A percentile compares a stretch with the other conserved stretches of the same genome.
phyloP scores from a whole-genome alignment of 2,329 filamentous ascomycete species.

The Malbranchea zuffiana region DNA sequence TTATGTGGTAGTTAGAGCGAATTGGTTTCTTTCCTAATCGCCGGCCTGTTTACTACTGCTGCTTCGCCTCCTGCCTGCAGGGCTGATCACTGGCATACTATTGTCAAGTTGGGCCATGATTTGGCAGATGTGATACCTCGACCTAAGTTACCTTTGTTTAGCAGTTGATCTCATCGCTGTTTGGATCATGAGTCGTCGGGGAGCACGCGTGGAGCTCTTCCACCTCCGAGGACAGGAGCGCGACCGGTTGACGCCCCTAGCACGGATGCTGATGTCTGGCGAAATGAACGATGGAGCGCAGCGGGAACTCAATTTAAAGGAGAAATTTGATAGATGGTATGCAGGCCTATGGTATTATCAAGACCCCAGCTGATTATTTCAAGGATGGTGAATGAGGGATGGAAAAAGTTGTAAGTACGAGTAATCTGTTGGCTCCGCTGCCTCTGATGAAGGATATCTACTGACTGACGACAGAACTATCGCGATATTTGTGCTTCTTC shows the following conservation, averaged over 20 bases:
- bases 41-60: no score
- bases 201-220: constrained; percentile 2
- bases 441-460: background rate
- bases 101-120: no score
- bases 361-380: background rate
- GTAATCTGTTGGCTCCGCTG: background rate
- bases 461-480: constrained; percentile 52
- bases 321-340: constrained; percentile 63
- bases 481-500: constrained; percentile 60
- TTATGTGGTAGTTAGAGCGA: no score
- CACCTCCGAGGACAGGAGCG: constrained; percentile 41
- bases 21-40: no score
- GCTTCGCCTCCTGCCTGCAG: no score
- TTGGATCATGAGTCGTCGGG: background rate
- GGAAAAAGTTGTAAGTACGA: constrained; percentile 58
- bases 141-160: no score
- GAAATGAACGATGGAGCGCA: constrained; percentile 68
- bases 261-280: constrained; percentile 70
- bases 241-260: constrained; percentile 71
- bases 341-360: constrained; percentile 1
- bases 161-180: no score
- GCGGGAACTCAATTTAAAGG: constrained; percentile 54
- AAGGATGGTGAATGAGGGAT: constrained; percentile 81
- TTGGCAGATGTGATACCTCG: no score
- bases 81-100: no score